Conservation (phyloP, 208 protist genomes). For the Wallacemonas sp. region DNA sequence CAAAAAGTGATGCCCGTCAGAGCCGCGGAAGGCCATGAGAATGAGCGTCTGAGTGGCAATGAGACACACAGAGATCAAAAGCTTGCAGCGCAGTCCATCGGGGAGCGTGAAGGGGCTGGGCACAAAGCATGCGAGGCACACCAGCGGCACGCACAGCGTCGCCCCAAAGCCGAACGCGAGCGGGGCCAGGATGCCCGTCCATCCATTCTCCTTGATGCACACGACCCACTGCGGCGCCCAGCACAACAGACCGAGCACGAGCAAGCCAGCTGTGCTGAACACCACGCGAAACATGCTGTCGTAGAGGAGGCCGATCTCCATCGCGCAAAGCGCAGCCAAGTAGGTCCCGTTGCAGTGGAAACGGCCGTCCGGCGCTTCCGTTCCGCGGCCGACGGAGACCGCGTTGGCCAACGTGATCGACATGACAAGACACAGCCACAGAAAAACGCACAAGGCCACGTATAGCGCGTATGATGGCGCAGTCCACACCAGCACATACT, state of each 20-base stretch:
- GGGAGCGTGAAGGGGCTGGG: constrained; percentile 8
- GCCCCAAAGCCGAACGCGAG: constrained; percentile 7
- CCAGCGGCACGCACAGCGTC: constrained; percentile 6
- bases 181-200: constrained; percentile 21
- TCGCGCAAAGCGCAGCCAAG: no score
- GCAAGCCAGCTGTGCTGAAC: no score
- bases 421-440: no score
- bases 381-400: no score
- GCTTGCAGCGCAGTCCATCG: neutral
- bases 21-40: constrained; percentile 8
- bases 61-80: neutral
- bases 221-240: constrained; percentile 29
- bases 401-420: no score
- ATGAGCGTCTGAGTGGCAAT: constrained; percentile 1
- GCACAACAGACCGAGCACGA: neutral
- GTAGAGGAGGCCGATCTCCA: neutral
- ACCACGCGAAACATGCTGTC: neutral
- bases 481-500: no score
- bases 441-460: no score
- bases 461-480: no score
- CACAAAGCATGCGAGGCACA: constrained; percentile 3
- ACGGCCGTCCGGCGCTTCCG: no score
- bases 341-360: no score
- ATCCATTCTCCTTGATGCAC: constrained; percentile 12
- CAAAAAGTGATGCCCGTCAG: constrained; percentile 12